phyloP scores from a whole-genome alignment of 2,329 filamentous ascomycete species.

The Cadophora gregata region DNA sequence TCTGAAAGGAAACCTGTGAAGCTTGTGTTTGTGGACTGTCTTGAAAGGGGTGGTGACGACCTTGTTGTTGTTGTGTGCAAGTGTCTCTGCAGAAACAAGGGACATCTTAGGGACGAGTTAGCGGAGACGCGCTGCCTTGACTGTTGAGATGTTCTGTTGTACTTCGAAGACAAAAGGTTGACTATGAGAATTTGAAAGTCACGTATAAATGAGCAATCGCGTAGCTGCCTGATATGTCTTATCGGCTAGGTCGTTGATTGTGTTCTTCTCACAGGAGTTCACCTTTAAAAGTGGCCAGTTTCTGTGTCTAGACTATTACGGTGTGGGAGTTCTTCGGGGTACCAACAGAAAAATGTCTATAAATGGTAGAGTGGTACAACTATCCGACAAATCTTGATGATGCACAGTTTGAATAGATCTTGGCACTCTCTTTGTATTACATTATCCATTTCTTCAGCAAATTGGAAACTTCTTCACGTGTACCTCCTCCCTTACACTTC shows the following conservation, averaged over 20 bases:
- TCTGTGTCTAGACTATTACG: no score
- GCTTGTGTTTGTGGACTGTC: neutral
- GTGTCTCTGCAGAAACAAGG: neutral
- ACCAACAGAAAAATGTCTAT: no score
- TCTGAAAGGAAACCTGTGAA: neutral
- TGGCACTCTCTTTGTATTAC: no score
- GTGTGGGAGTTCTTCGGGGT: no score
- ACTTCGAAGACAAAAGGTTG: neutral
- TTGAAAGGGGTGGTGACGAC: conserved; percentile 1
- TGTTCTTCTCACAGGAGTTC: neutral
- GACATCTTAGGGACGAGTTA: neutral
- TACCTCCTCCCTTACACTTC: no score
- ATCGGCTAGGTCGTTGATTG: neutral
- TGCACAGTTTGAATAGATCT: no score
- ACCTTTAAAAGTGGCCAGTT: neutral
- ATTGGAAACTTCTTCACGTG: no score
- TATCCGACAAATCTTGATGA: no score
- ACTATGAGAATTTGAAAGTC: neutral
- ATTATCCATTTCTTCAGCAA: no score
- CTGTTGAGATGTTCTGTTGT: neutral
- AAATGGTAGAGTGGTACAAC: no score
- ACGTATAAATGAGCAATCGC: neutral
- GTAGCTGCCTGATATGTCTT: neutral
- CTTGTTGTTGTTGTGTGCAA: neutral
- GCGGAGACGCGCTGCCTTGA: neutral